Base-by-base conservation (phyloP, 1,284 basidiomycete species). In the Papiliotrema fonsecae region DNA sequence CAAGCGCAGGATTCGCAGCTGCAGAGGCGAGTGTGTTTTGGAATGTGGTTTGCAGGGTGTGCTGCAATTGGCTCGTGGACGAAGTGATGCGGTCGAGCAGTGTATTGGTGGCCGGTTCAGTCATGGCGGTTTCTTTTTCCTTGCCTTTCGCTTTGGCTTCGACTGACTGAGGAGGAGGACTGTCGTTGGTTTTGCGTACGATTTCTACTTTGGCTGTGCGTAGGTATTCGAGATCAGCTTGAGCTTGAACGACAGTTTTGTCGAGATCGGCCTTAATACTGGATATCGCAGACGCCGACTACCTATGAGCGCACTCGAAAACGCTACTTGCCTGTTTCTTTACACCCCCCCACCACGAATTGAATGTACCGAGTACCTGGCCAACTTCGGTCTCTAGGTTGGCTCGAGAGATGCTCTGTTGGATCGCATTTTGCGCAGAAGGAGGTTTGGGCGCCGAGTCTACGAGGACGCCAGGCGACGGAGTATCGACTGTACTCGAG, bases 321-420 rank as follows among this genome's bases (percentile, higher is more conserved):
- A 1, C 2, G 16, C 19, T 61, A 55, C 83, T 60, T 59, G 85
- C 89, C 82, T 90, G 87, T 70, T 86, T 87, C 75, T 83, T 82
- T 64, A 92, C 86, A 16, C 87, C 86, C 41, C 89, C 88, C 89
- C 89, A 94, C 69, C 69, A 71, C 28, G 57, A 59, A 19, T 60
- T 85, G n/a, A 92, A 75, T 60, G 86, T 83, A 19, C 86, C 86
- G 44, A 92, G 81, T 21, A 91, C 88, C 66, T 93, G 85, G 3
- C 79, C 79, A 7, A 94, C 87, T 70, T 93, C 90, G 59, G 90
- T 85, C 64, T 92, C 85, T 42, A 93, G 75, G 49, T 79, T 62
- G n/a, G 50, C 55, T 9, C 53, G 36, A 28, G 65, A 62, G 13
- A 70, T 41, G 9, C 62, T 82, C 42, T 81, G 84, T 54, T 82